Evolutionary conservation across 2,329 filamentous ascomycete genomes (phyloP).

Genomic region (Aspergillus proliferans): DNA sequence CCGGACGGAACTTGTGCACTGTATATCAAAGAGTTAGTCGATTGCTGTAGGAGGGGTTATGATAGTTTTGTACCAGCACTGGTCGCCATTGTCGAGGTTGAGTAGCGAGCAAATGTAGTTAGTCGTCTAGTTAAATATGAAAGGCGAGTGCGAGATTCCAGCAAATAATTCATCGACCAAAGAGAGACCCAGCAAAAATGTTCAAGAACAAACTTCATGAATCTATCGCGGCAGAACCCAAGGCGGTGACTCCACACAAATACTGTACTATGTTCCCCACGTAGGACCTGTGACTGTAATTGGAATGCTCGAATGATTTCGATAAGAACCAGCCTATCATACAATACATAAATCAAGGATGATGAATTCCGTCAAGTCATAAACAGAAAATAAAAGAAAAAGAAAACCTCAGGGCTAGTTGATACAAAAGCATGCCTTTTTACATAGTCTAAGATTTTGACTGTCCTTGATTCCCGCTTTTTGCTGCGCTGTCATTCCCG

Average conservation of each 20-base stretch:
- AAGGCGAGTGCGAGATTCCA: constrained; percentile 5
- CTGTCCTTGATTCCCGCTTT: constrained; percentile 18
- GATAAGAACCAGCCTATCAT: constrained; percentile 11
- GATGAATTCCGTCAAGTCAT: neutral
- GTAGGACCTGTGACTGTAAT: no score
- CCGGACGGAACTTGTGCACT: constrained; percentile 30
- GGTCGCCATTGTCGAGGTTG: constrained; percentile 17
- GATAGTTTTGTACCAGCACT: constrained; percentile 15
- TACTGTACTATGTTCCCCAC: neutral
- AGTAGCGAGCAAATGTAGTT: neutral
- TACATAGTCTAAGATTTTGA: constrained; percentile 2
- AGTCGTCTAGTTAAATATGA: constrained; percentile 1
- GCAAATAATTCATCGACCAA: constrained; percentile 16
- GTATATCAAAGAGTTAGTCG: constrained; percentile 2
- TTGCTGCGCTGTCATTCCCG: constrained; percentile 18
- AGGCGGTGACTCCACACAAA: constrained; percentile 8
- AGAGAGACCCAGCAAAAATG: neutral
- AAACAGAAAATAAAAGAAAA: neutral
- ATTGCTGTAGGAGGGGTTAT: neutral
- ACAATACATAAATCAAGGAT: constrained; percentile 2
- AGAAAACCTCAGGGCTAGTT: neutral
- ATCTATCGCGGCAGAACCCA: constrained; percentile 12
- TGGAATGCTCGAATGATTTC: neutral
- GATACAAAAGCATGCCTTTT: neutral
- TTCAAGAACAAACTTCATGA: neutral